A percentile compares a stretch with the other conserved stretches of the same genome.
Evolutionary conservation across 2,329 filamentous ascomycete species (phyloP).

Genomic region (Colletotrichum liaoningense): DNA sequence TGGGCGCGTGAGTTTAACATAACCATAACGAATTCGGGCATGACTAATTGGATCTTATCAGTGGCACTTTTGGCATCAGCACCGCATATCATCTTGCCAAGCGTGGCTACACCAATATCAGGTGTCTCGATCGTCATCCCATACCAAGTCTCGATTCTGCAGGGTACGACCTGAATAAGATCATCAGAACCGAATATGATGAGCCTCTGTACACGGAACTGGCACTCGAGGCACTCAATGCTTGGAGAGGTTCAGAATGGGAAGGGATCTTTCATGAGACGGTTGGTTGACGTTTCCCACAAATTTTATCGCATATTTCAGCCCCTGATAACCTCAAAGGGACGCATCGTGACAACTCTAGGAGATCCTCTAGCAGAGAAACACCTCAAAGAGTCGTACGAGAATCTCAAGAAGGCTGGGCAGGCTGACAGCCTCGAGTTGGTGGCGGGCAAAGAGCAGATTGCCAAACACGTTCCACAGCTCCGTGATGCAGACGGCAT

Average conservation of each 20-base stretch:
- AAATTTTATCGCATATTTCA: not conserved
- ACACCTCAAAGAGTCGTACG: conserved; percentile 32
- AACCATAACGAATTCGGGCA: no score
- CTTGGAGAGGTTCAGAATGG: conserved; percentile 33
- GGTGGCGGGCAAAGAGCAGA: conserved; percentile 23
- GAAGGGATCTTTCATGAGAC: conserved; percentile 35
- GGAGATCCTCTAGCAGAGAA: conserved; percentile 21
- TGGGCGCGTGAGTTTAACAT: conserved; percentile 30
- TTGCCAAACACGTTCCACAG: conserved; percentile 22
- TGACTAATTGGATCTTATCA: not conserved
- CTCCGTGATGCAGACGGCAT: conserved; percentile 19
- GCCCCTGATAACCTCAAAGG: conserved; percentile 7
- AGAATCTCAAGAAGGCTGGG: conserved; percentile 18
- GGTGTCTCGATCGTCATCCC: conserved; percentile 31
- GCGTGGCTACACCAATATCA: conserved; percentile 37
- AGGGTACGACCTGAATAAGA: conserved; percentile 34
- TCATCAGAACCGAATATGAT: conserved; percentile 30
- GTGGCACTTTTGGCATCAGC: conserved; percentile 27
- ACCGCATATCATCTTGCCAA: conserved; percentile 29
- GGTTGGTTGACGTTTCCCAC: conserved; percentile 5
- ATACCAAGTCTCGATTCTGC: conserved; percentile 34
- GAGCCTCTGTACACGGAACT: conserved; percentile 28
- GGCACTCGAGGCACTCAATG: conserved; percentile 20
- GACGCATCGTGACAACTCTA: conserved; percentile 31
- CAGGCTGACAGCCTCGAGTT: conserved; percentile 17